Conservation (phyloP, 1,284 basidiomycete genomes). For the Taiwanofungus camphoratus region DNA sequence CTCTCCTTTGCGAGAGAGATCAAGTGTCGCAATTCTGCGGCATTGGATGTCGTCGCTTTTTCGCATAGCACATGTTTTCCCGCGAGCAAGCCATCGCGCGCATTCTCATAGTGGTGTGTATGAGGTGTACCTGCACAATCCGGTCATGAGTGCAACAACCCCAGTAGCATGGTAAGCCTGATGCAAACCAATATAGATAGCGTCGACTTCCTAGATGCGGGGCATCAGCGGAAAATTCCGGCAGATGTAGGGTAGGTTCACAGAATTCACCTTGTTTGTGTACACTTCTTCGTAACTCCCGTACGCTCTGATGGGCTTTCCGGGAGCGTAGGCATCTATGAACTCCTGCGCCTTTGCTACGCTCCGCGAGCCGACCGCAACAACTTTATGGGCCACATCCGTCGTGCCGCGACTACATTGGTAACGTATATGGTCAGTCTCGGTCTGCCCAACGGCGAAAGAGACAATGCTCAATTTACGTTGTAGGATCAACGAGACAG, state of each 20-base stretch:
- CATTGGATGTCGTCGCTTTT: constrained; percentile 70
- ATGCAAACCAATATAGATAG: constrained; percentile 66
- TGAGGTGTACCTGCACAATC: constrained; percentile 70
- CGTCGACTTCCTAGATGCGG: constrained; percentile 61
- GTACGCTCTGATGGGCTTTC: constrained; percentile 57
- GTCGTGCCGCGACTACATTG: constrained; percentile 26
- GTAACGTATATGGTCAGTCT: neutral
- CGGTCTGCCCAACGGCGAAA: constrained; percentile 1
- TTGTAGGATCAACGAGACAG: constrained; percentile 41
- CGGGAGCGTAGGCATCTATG: constrained; percentile 46
- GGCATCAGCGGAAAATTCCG: neutral
- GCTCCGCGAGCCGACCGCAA: constrained; percentile 77
- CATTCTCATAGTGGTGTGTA: constrained; percentile 77
- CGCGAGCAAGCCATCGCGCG: constrained; percentile 70
- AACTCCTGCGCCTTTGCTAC: constrained; percentile 69
- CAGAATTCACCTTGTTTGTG: constrained; percentile 49
- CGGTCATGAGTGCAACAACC: neutral
- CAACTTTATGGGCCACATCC: constrained; percentile 75
- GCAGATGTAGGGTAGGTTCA: constrained; percentile 1
- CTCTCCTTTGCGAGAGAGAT: constrained; percentile 69
- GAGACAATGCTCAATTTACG: constrained; percentile 27
- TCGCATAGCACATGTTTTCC: constrained; percentile 87
- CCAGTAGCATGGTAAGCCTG: neutral
- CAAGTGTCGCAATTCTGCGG: constrained; percentile 61
- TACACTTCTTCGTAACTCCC: constrained; percentile 79